Base-by-base conservation (phyloP, 805 yeast genomes). In the Cyberlindnera subsufficiens region DNA sequence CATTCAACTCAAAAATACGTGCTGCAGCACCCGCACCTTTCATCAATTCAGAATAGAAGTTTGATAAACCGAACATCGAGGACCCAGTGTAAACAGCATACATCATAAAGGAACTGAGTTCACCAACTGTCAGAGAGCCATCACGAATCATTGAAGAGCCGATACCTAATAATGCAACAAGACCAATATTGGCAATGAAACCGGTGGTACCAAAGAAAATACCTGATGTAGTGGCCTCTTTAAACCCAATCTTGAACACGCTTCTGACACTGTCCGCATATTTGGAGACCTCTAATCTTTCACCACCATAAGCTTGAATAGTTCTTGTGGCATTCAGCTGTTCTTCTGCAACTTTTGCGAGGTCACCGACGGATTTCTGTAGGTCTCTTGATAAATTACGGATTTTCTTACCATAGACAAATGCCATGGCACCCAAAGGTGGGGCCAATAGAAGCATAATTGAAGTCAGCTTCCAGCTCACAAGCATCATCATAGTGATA, bases 21-120 rank as follows among this genome's bases (percentile, higher is more conserved):
- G 89, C 82, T 0, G 96, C 93, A 0, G 98, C 97, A 39, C 98
- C 98, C 7, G 90, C 86, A 43, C 97, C 98, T 66, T 91, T 91
- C 97, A 91, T 91, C 45, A 91, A 68, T 61, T 91, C 98, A 3
- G 95, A 80, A 59, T 90, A 91, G 60, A 91, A 91, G 55, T 85
- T 86, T 0, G 96, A 91, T 16, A 91, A 61, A 0, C 97, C 96
- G 63, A 86, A 85, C 54, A 90, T 86, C 8, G 96, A 87, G n/a
- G 88, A 72, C 0, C 96, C 98, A 2, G 96, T 85, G 62, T 86
- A 91, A 1, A 87, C 87, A 0, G 97, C 93, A 65, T 91, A 91
- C 93, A 91, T 85, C 81, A 90, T 82, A 62, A 89, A 91, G 39
- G 95, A 84, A 6, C 96, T 83, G 35, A 91, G 71, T 54, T 90